Base-by-base conservation (phyloP, 2,329 filamentous ascomycete genomes). In the Lachnellula subtilissima region DNA sequence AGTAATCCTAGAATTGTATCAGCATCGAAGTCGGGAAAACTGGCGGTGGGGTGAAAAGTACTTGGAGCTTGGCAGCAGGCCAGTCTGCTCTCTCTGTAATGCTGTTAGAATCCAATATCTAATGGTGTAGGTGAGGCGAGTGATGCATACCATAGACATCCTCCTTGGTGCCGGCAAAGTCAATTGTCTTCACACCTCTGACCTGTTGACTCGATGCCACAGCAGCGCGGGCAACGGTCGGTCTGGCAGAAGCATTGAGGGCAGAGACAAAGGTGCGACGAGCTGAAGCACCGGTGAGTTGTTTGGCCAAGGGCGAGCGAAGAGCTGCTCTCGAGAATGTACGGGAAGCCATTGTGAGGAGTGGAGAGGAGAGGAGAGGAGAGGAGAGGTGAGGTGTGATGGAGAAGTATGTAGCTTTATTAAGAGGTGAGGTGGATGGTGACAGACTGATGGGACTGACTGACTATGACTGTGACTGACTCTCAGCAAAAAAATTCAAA, bases 31-130 rank as follows among this genome's bases (percentile, higher is more conserved):
- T 19, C 28, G n/a, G 55, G 14, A 47, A 25, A 4, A 53, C n/a
- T 45, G 52, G 37, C 36, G 61, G 56, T 53, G 17, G 63, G 50
- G 47, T 56, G 58, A 58, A 74, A 84, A 86, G 80, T 79, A 94
- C 90, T 74, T 94, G 81, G 74, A 99, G 91, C 88, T 96, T 97
- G 83, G 97, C 93, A 76, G 88, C 86, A 67, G 94, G 94, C 94
- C 94, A 99, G 82, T 99, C 94, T 74, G 84, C 89, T 79, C 94
- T 92, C 86, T 99, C 94, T 94, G 69, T 47, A 62, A 9, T 8
- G 2, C 4, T 50, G 37, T 56, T 50, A 56, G 54, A 39, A 47
- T 19, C 5, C 14, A 17, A 4, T 25, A 47, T 19, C 5, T 17
- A 17, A 4, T 25, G 17, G 25, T 45, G 11, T 3, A 14, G 12